A percentile compares a stretch with the other conserved stretches of the same genome.
These are phyloP conservation scores for Xylariaceae sp. DNA, from an alignment of 2,329 filamentous ascomycete species.

Conservation along the genomic window DNA sequence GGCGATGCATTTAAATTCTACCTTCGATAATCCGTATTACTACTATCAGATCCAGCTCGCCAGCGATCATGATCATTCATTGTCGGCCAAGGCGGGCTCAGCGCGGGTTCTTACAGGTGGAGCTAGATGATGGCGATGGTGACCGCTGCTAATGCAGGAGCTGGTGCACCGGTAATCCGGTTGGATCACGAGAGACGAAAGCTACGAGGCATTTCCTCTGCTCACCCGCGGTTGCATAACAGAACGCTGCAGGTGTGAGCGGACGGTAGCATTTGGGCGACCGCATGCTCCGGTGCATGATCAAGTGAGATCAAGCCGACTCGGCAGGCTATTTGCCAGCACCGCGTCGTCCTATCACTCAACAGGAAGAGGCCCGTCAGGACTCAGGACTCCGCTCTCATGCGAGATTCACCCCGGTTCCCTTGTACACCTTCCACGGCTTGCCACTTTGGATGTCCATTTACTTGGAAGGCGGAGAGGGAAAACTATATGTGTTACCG, in stretches of 20 bases:
- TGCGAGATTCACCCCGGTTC: neutral
- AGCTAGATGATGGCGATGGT: slow-evolving; percentile 3
- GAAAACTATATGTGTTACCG: neutral
- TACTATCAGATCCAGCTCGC: too few species aligned
- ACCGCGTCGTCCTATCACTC: neutral
- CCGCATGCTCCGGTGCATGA: slow-evolving; percentile 2
- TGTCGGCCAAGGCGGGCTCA: too few species aligned
- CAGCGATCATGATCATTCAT: too few species aligned
- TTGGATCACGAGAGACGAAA: neutral
- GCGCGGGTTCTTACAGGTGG: too few species aligned
- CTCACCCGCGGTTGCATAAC: neutral
- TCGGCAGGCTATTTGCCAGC: neutral
- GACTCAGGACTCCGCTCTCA: neutral
- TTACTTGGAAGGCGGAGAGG: neutral
- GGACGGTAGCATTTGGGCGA: neutral
- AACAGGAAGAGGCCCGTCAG: neutral
- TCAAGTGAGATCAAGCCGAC: slow-evolving; percentile 2
- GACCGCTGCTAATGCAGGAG: neutral
- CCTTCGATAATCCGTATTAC: too few species aligned
- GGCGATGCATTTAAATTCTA: too few species aligned
- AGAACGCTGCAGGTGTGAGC: neutral
- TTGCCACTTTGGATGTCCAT: slow-evolving; percentile 7
- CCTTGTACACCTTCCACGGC: slow-evolving; percentile 1
- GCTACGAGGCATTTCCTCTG: neutral
- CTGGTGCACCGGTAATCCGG: neutral